phyloP scores from a whole-genome alignment of 140 eudicot genomes.

The Erigeron philadelphicus region DNA sequence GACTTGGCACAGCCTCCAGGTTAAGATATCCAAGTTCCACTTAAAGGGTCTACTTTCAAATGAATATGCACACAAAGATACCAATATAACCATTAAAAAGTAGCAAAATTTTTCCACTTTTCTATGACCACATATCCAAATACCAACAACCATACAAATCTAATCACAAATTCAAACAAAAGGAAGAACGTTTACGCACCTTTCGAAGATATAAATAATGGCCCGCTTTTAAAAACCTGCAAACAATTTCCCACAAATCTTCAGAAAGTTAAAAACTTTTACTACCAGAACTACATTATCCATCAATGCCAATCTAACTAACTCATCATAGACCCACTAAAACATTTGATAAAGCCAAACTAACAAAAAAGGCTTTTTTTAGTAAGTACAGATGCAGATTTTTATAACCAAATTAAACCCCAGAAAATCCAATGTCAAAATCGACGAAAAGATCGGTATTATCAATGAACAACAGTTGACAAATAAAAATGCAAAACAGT shows the following conservation, averaged over 20 bases:
- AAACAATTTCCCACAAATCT: slow-evolving; percentile 14
- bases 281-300: slow-evolving; percentile 16
- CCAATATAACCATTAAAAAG: not conserved
- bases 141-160: not conserved
- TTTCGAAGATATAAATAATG: slow-evolving; percentile 84
- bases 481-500: not conserved
- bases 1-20: no score
- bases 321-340: not conserved
- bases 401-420: slow-evolving; percentile 14
- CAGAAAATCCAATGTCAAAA: slow-evolving; percentile 10
- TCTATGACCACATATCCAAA: not conserved
- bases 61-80: not conserved
- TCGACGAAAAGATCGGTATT: slow-evolving; percentile 12
- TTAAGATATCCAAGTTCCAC: no score
- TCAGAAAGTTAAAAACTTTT: slow-evolving; percentile 5
- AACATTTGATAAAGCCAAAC: not conserved
- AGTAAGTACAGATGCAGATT: not conserved
- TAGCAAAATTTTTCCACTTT: not conserved
- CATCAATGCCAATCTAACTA: slow-evolving; percentile 15
- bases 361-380: not conserved
- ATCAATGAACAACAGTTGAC: not conserved
- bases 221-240: slow-evolving; percentile 94
- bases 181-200: slow-evolving; percentile 41
- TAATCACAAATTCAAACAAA: slow-evolving; percentile 7
- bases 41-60: no score